Conservation (phyloP, 176 grass and related monocot species). For the Eragrostis curvula region DNA sequence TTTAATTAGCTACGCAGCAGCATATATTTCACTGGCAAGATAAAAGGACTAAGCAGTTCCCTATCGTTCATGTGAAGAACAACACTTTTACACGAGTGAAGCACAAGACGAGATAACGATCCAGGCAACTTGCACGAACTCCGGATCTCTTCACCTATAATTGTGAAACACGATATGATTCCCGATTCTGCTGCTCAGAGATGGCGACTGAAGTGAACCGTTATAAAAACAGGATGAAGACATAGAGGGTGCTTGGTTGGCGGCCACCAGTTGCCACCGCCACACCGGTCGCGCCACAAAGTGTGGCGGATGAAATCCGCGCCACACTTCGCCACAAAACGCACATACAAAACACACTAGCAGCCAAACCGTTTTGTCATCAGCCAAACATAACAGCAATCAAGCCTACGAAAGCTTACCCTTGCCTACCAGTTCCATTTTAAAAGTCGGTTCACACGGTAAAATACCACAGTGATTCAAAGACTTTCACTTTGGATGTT, state of each 20-base stretch:
- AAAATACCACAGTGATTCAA: not conserved
- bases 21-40: not conserved
- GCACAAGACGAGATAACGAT: not conserved
- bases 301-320: no score
- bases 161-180: constrained; percentile 38
- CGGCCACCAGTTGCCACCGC: no score
- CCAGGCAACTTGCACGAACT: constrained; percentile 25
- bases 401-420: not conserved
- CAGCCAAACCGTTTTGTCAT: no score
- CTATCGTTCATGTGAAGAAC: not conserved
- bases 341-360: no score
- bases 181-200: constrained; percentile 28
- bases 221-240: constrained; percentile 24
- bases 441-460: not conserved
- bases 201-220: constrained; percentile 35
- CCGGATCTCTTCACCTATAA: constrained; percentile 6
- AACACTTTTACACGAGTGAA: not conserved
- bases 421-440: not conserved
- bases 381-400: not conserved
- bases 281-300: no score
- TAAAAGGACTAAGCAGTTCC: not conserved
- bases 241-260: no score
- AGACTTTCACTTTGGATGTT: not conserved
- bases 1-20: not conserved
- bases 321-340: no score